Conservation (phyloP, 805 yeast genomes). For the Tetrapisispora iriomotensis region DNA sequence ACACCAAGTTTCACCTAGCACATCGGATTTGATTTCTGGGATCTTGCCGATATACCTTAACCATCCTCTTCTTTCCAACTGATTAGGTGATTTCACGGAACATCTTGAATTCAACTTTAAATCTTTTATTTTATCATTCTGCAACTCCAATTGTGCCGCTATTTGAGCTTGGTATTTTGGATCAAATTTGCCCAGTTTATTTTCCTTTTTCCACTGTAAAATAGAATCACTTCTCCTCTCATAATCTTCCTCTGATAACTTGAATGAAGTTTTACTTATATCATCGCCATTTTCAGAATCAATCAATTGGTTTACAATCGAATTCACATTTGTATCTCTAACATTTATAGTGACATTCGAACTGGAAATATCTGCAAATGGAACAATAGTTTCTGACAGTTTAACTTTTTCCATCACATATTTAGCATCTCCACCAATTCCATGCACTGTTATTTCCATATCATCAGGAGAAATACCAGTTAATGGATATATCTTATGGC, state of each 20-base stretch:
- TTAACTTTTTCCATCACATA: neutral
- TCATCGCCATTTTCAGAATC: constrained; percentile 5
- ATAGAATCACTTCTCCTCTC: constrained; percentile 52
- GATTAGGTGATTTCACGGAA: constrained; percentile 26
- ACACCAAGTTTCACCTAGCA: constrained; percentile 50
- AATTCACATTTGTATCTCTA: constrained; percentile 43
- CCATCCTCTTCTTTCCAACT: constrained; percentile 49
- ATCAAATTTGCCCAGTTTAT: constrained; percentile 64
- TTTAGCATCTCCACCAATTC: neutral
- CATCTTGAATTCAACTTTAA: constrained; percentile 47
- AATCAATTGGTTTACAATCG: constrained; percentile 36
- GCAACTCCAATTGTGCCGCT: constrained; percentile 17
- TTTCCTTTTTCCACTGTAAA: constrained; percentile 62
- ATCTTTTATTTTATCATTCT: constrained; percentile 25
- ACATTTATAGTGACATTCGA: constrained; percentile 33
- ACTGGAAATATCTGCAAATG: neutral
- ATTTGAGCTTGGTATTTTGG: constrained; percentile 35
- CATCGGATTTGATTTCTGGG: constrained; percentile 34
- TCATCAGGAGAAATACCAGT: constrained; percentile 24
- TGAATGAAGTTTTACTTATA: constrained; percentile 10
- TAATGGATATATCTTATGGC: constrained; percentile 15
- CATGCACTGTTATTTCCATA: constrained; percentile 17
- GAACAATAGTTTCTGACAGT: neutral
- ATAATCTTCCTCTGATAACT: constrained; percentile 31
- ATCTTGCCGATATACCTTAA: constrained; percentile 63